phyloP scores from a whole-genome alignment of 169 alveolate genomes.

The Plasmodium chabaudi region DNA sequence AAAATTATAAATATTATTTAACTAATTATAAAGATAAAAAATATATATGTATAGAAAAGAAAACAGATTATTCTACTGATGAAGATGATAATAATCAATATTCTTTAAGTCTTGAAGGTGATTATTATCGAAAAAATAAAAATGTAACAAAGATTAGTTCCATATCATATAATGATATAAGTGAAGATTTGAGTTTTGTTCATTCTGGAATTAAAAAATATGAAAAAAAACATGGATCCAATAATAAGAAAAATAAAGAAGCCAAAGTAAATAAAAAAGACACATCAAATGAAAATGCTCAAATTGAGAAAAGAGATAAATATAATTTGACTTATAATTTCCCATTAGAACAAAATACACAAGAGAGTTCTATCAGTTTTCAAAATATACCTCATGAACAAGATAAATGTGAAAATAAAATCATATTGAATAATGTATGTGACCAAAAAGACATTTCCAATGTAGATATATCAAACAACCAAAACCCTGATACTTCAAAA shows the following conservation, averaged over 20 bases:
- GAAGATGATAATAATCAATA: conserved; percentile 1
- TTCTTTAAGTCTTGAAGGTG: background rate
- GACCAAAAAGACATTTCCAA: background rate
- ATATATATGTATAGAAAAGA: conserved; percentile 71
- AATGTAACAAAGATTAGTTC: background rate
- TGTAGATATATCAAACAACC: too few species aligned
- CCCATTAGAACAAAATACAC: background rate
- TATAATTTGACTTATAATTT: background rate
- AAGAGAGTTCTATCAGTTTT: too few species aligned
- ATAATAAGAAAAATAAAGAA: conserved; percentile 1
- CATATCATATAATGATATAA: conserved; percentile 13
- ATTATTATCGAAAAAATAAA: conserved; percentile 4
- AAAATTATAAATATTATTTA: conserved; percentile 41
- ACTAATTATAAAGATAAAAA: conserved; percentile 65
- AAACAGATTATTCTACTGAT: conserved; percentile 41
- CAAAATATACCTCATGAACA: too few species aligned
- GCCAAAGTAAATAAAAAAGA: background rate
- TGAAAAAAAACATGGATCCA: conserved; percentile 15
- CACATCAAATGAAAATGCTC: background rate
- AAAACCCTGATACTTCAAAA: background rate
- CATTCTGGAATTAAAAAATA: conserved; percentile 64
- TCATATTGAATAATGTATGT: too few species aligned
- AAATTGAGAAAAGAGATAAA: background rate
- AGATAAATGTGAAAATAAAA: too few species aligned
- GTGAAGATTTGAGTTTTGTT: conserved; percentile 67